A percentile compares a stretch with the other conserved stretches of the same genome.
Evolutionary conservation across 2,329 filamentous ascomycete genomes (phyloP).

Genomic region (Elsinoe ampelina): DNA sequence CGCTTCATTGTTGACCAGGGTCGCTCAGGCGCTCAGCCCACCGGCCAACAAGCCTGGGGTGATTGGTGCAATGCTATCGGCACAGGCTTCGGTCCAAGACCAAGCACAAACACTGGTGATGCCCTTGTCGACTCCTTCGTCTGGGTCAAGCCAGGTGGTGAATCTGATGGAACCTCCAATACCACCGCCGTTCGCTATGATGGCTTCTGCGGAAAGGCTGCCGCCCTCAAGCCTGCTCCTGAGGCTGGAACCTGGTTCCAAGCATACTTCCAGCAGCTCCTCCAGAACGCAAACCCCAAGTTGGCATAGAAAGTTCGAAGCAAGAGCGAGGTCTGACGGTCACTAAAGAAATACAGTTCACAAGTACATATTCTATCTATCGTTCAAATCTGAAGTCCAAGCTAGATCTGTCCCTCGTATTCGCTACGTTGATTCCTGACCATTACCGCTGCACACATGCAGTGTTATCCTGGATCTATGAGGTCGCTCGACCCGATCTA

Average conservation of each 20-base stretch:
- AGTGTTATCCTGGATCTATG: background rate
- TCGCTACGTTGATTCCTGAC: too few relatives aligned
- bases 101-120: conserved; percentile 52
- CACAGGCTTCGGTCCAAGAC: conserved; percentile 56
- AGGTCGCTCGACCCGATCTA: background rate
- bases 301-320: background rate
- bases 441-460: background rate
- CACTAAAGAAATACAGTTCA: too few relatives aligned
- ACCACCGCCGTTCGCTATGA: background rate
- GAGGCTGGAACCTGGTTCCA: conserved; percentile 62
- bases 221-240: conserved; percentile 41
- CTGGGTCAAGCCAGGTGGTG: conserved; percentile 60
- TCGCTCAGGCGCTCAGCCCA: conserved; percentile 55
- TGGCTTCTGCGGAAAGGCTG: background rate
- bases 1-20: conserved; percentile 49
- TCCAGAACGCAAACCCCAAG: conserved; percentile 28
- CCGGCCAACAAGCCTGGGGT: conserved; percentile 47
- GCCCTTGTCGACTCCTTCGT: conserved; percentile 55
- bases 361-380: too few relatives aligned
- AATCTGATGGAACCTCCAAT: conserved; percentile 32
- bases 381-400: too few relatives aligned
- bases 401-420: too few relatives aligned
- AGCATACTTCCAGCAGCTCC: conserved; percentile 32
- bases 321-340: too few relatives aligned
- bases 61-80: conserved; percentile 31